phyloP scores from a whole-genome alignment of 164 flowering plant species.

The Chimonanthus praecox region DNA sequence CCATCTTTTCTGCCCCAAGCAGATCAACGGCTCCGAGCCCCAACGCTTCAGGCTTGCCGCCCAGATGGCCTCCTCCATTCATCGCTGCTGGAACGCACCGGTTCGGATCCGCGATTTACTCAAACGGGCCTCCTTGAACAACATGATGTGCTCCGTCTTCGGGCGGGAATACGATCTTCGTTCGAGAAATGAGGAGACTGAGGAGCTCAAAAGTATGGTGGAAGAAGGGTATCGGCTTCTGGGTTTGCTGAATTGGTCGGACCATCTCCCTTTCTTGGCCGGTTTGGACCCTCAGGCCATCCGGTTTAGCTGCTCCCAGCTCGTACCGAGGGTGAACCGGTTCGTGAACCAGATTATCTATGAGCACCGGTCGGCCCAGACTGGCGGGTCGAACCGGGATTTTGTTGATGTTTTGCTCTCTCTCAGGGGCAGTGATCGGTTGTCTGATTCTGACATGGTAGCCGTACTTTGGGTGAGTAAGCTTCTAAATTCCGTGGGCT shows the following conservation, averaged over 20 bases:
- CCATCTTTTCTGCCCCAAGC: constrained; percentile 39
- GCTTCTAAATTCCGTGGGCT: background rate
- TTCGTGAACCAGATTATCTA: constrained; percentile 38
- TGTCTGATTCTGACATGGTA: constrained; percentile 49
- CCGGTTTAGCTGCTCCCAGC: constrained; percentile 34
- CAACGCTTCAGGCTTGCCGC: constrained; percentile 20
- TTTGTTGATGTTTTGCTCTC: constrained; percentile 59
- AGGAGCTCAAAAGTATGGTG: constrained; percentile 24
- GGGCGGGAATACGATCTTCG: constrained; percentile 24
- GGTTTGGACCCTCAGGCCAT: constrained; percentile 28
- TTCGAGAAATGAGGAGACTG: constrained; percentile 1
- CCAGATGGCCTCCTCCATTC: constrained; percentile 18
- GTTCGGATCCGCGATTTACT: constrained; percentile 26
- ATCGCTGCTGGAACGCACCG: background rate
- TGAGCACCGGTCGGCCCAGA: constrained; percentile 27
- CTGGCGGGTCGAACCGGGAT: constrained; percentile 11
- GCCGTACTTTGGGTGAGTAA: constrained; percentile 76
- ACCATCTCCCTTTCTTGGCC: constrained; percentile 33
- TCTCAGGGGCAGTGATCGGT: constrained; percentile 29
- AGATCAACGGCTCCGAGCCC: constrained; percentile 18
- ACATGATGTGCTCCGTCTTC: constrained; percentile 45
- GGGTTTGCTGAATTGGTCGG: constrained; percentile 40
- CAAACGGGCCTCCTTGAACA: constrained; percentile 33
- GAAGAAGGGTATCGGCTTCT: constrained; percentile 41
- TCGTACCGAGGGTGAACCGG: constrained; percentile 48